These are phyloP conservation scores for California macrophylla DNA, from an alignment of 441 rosid species.

Conservation along the genomic window DNA sequence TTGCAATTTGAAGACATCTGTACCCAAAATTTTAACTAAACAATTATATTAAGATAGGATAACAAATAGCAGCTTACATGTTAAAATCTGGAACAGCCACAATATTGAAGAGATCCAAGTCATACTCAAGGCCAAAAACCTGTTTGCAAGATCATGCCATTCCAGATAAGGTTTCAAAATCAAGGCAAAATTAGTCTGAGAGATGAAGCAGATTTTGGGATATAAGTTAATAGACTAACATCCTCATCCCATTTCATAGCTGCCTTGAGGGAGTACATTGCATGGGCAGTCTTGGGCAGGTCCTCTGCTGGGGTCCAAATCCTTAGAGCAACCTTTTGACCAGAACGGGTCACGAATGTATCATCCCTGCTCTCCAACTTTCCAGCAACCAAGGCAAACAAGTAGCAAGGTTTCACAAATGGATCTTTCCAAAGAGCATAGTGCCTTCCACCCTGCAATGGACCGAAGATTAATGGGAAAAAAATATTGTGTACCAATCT, in stretches of 20 bases:
- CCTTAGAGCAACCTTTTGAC: conserved; percentile 63
- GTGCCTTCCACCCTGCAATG: conserved; percentile 59
- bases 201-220: not conserved
- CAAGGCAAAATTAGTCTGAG: conserved; percentile 1
- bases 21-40: not conserved
- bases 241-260: conserved; percentile 99
- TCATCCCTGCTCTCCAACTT: conserved; percentile 86
- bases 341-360: conserved; percentile 60
- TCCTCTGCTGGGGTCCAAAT: conserved; percentile 96
- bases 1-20: too few relatives aligned
- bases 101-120: conserved; percentile 91
- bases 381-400: conserved; percentile 93
- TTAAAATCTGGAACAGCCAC: conserved; percentile 94
- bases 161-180: conserved; percentile 5
- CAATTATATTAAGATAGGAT: not conserved
- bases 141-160: conserved; percentile 20
- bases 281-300: conserved; percentile 84
- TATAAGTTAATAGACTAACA: conserved; percentile 35
- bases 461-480: not conserved
- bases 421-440: conserved; percentile 94
- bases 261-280: conserved; percentile 91
- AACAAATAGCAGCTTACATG: conserved; percentile 45
- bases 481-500: not conserved
- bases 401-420: conserved; percentile 89
- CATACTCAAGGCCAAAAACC: conserved; percentile 97